Percentiles rank a stretch among this genome's conserved stretches.
Evolutionary conservation across 108 stramenopile genomes (phyloP).

Genomic region (Nitzschia sp.): DNA sequence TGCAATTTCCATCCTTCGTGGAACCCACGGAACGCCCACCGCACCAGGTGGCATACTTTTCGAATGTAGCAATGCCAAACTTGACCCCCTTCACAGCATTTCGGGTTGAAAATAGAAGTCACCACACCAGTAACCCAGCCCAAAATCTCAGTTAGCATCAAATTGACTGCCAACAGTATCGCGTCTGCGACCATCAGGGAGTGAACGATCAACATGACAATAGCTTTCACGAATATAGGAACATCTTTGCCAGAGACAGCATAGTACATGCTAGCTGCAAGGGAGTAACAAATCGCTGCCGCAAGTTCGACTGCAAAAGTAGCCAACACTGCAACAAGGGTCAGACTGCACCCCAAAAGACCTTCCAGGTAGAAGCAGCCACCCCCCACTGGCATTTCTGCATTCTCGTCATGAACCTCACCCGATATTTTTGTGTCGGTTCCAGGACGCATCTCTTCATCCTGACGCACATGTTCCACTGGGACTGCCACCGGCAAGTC

Average conservation of each 20-base stretch:
- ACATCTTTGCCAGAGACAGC: neutral
- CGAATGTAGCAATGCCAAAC: constrained; percentile 15
- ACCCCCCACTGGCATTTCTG: neutral
- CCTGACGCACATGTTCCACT: neutral
- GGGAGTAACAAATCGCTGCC: neutral
- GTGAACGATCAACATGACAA: constrained; percentile 3
- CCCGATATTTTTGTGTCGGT: neutral
- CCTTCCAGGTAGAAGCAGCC: constrained; percentile 14
- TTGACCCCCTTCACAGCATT: neutral
- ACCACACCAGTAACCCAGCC: neutral
- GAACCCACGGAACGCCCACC: constrained; percentile 28
- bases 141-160: constrained; percentile 5
- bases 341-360: neutral
- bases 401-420: neutral
- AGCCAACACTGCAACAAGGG: neutral
- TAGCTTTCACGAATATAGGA: constrained; percentile 1
- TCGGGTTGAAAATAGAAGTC: constrained; percentile 8
- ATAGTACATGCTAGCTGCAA: constrained; percentile 11
- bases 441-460: neutral
- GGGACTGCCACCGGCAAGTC: constrained; percentile 13
- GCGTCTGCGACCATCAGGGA: constrained; percentile 7
- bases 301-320: constrained; percentile 11
- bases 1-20: constrained; percentile 1
- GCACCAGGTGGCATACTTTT: constrained; percentile 16
- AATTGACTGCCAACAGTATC: neutral